Base-by-base conservation (phyloP, 208 protist species). In the Phytomonas sp. region DNA sequence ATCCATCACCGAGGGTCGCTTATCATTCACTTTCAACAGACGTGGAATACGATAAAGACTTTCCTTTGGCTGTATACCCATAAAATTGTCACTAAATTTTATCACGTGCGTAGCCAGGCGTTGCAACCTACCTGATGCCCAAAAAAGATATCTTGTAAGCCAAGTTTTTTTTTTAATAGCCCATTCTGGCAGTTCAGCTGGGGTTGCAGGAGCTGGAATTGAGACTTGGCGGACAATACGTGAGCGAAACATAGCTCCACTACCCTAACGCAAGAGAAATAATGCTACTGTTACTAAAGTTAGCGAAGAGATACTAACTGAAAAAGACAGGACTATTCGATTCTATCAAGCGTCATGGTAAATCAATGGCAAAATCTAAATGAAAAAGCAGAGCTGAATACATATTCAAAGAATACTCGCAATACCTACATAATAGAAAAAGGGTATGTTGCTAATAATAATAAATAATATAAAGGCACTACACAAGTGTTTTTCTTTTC, bases 21-120 rank as follows among this genome's bases (percentile, higher is more conserved):
- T 84, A 37, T 83, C 88, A 62, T 75, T 80, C 46, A 96, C 86
- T 46, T 77, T 76, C 30, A 96, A 71, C 20, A 96, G 78, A 9
- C 91, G 79, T 56, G 88, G 91, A 79, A 93, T 78, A 56, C 83
- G 73, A 78, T 93, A 91, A 0, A 96, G 78, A 20, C 74, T 67
- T 67, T 96, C 88, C 60, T 85, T 85, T 34, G 91, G 91, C 66
- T 93, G 88, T 36, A 88, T 72, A 29, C 88, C 83, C 75, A 92
- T 88, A 56, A 94, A 77, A 23, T 68, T 33, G 73, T 94, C 80
- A 62, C 90, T 89, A 37, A 88, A 28, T 0, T 15, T 20, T 29
- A 93, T 92, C 1, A 89, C 28, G 9, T 77, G 79, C 29, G 77
- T 84, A 56, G 46, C 8, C 15, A 73, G 26, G 15, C 53, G 51